phyloP scores from a whole-genome alignment of 1,284 basidiomycete genomes.

The Cystobasidium sp. region DNA sequence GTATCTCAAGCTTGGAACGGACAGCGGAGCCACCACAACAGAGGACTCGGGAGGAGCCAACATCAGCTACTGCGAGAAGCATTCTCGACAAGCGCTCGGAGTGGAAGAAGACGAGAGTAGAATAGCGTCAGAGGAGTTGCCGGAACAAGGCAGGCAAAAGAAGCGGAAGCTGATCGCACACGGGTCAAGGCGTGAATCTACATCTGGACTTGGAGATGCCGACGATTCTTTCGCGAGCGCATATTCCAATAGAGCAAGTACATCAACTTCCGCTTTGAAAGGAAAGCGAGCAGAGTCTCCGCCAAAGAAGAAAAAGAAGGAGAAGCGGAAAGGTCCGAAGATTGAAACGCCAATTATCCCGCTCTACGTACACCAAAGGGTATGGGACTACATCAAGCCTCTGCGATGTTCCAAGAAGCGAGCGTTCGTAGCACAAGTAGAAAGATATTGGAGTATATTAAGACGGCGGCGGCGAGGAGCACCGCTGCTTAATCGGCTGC shows the following conservation, averaged over 20 bases:
- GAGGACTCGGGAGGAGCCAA: constrained; percentile 59
- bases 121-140: constrained; percentile 8
- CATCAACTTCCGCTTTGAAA: too few relatives aligned
- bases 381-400: constrained; percentile 76
- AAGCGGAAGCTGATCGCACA: constrained; percentile 16
- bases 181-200: not conserved
- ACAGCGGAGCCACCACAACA: constrained; percentile 52
- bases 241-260: not conserved
- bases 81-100: constrained; percentile 69
- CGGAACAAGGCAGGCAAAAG: not conserved
- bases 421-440: constrained; percentile 77
- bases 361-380: constrained; percentile 65
- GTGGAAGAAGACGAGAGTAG: constrained; percentile 22
- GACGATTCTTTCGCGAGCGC: constrained; percentile 11
- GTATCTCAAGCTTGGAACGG: constrained; percentile 66
- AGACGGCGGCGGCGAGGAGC: constrained; percentile 90
- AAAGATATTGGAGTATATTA: constrained; percentile 96
- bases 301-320: constrained; percentile 3
- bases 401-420: constrained; percentile 75
- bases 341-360: constrained; percentile 63
- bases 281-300: too few relatives aligned
- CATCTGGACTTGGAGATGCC: not conserved
- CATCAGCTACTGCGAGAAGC: constrained; percentile 82
- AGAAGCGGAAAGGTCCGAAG: not conserved
- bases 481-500: constrained; percentile 87